Conservation (phyloP, 192 early-diverging fungal species). For the Backusella mclennaniae region DNA sequence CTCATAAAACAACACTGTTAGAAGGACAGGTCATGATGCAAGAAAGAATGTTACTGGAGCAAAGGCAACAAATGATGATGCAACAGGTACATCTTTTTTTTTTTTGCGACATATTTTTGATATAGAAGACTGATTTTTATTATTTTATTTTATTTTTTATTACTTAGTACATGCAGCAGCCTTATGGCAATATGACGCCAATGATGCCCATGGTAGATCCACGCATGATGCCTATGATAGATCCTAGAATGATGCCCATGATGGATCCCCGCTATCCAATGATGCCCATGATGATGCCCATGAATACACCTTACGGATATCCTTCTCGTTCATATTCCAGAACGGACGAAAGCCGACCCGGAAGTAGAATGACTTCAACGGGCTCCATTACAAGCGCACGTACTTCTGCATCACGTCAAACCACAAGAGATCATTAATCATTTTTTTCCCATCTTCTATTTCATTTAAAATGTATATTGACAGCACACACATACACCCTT, state of each 20-base stretch:
- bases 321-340: not conserved
- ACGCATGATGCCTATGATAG: slow-evolving; percentile 14
- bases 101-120: not conserved
- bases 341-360: not conserved
- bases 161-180: slow-evolving; percentile 8
- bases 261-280: not conserved
- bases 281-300: slow-evolving; percentile 1
- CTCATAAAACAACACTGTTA: not conserved
- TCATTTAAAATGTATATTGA: not conserved
- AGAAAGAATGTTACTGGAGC: not conserved
- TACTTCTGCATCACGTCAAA: not conserved
- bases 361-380: not conserved
- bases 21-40: not conserved
- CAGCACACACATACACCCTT: not conserved
- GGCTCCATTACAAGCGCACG: not conserved
- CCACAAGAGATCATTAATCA: not conserved
- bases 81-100: not conserved
- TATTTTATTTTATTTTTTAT: not conserved
- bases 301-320: not conserved
- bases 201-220: slow-evolving; percentile 16
- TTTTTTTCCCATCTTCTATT: not conserved
- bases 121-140: not conserved
- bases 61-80: slow-evolving; percentile 16
- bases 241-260: slow-evolving; percentile 6
- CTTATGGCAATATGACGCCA: not conserved